Conservation (phyloP, 371 early-diverging fungal genomes). For the Homolaphlyctis polyrhiza region DNA sequence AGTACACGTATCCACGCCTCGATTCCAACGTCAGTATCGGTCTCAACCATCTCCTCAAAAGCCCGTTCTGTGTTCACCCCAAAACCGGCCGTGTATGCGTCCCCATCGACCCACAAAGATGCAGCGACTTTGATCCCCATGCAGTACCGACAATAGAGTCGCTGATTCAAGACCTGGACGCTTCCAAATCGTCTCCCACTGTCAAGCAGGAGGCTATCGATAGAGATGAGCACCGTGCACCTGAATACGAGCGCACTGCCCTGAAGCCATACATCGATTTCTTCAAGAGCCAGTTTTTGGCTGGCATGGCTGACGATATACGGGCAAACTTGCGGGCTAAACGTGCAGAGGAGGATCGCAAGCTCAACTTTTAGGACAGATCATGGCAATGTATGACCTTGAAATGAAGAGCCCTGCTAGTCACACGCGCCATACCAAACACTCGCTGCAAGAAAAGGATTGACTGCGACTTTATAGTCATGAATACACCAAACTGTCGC, state of each 20-base stretch:
- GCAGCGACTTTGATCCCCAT: slow-evolving; percentile 79
- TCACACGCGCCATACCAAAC: too few species aligned
- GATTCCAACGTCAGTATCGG: slow-evolving; percentile 91
- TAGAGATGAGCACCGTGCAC: neutral
- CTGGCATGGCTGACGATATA: slow-evolving; percentile 38
- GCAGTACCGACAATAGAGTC: slow-evolving; percentile 66
- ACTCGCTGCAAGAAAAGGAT: too few species aligned
- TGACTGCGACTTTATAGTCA: too few species aligned
- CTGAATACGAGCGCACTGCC: slow-evolving; percentile 58
- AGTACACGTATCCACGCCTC: slow-evolving; percentile 88
- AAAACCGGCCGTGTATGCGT: slow-evolving; percentile 90
- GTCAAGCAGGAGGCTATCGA: neutral
- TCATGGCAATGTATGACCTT: too few species aligned
- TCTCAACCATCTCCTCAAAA: slow-evolving; percentile 96
- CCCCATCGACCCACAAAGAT: slow-evolving; percentile 71
- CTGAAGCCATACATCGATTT: slow-evolving; percentile 56
- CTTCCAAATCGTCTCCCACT: neutral
- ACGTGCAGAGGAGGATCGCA: slow-evolving; percentile 22
- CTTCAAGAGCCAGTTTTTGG: slow-evolving; percentile 63
- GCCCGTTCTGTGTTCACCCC: slow-evolving; percentile 99
- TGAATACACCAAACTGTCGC: too few species aligned
- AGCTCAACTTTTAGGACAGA: slow-evolving; percentile 23
- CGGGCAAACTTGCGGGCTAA: slow-evolving; percentile 15
- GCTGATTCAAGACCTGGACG: slow-evolving; percentile 55
- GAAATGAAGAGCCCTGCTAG: too few species aligned